Evolutionary conservation across 2,329 filamentous ascomycete genomes (phyloP), one percentile per base, ranked within the genome.

Genomic region (Dissoconium aciculare): DNA sequence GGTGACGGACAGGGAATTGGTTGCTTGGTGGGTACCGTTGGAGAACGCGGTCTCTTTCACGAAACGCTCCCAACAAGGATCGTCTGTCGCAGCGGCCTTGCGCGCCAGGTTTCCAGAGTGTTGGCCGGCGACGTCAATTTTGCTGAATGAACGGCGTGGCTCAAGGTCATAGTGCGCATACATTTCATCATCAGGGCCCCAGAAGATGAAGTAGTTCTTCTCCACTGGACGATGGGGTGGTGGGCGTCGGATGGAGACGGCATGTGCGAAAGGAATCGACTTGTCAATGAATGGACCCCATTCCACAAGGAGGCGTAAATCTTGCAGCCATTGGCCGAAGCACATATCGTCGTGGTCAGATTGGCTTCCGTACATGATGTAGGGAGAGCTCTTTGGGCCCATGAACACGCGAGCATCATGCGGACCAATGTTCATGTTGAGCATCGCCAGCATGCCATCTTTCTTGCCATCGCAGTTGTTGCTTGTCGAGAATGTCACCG

Each of bases 161-260:
- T 44, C 38, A 2, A 69, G 41, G 36, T 70, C 66, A 43, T 69
- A 60, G 43, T 72, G 67, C 1, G 57, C 53, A 42, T 68, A 67
- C 32, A 59, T 49, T 15, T 56, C 43, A 5, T 56, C 59, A 0
- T 50, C 34, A 0, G 36, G 34, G 36, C 71, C 66, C 68, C 68
- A 73, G 50, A 72, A 73, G 2, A 66, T 36, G 36, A 73, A 73
- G 57, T 60, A 73, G 38, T 73, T 73, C 58, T 72, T 72, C 49
- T 73, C 68, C 12, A 71, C 40, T 0, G 41, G 17, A 3, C 43
- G 42, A 42, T 53, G 63, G 0, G 62, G 58, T 1, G 39, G 31
- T 0, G 65, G 67, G 0, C 66, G 53, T 23, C 63, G 59, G 3
- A 72, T 23, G 19, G 73, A 69, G 1, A 60, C 67, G 0, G 58